Evolutionary conservation across 495 filamentous ascomycete species (phyloP), one percentile per base, ranked within the genome.

Genomic region (Penicillium mononematosum): DNA sequence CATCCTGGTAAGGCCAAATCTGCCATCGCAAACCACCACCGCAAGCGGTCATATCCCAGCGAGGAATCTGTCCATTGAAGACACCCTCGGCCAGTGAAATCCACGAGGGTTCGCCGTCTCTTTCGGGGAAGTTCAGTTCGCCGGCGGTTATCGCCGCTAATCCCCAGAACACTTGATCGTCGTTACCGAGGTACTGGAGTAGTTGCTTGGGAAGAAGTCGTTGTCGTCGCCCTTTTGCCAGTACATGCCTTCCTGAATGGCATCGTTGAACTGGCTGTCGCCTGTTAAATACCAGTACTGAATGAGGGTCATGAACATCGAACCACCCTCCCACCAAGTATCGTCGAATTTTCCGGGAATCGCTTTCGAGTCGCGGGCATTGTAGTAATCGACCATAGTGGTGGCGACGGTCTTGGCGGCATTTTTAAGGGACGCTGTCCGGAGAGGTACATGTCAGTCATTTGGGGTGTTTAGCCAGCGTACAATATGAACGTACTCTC

Each of bases 1-100:
- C 91, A 27, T 75, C 84, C 71, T 91, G 89, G 70, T 88, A 90
- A 12, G 80, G 75, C 68, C 83, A 89, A 52, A 93, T 86, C 70
- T 93, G 90, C 90, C 91, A 94, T 42, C 84, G 77, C 43, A 94
- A 69, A 0, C 91, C 91, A 16, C 91, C 91, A 46, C 77, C 76
- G 68, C 91, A 96, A 1, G 74, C 78, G 0, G 56, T 53, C 16
- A 71, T 68, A 57, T 91, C 71, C 89, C 89, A 92, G 22, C 88
- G 78, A 1, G 67, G 62, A 9, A 75, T 78, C 56, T 83, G 85
- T 58, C 80, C 75, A 69, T 89, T 87, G 71, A 87, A 89, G 14
- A 77, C 75, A 32, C 69, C 74, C 36, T 74, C 67, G 0, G 75
- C 74, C 8, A 91, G 70, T 6, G 83, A 66, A n/a, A 88, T 68